Conservation (phyloP, 352 stramenopile genomes). For the Phytophthora colocasiae region DNA sequence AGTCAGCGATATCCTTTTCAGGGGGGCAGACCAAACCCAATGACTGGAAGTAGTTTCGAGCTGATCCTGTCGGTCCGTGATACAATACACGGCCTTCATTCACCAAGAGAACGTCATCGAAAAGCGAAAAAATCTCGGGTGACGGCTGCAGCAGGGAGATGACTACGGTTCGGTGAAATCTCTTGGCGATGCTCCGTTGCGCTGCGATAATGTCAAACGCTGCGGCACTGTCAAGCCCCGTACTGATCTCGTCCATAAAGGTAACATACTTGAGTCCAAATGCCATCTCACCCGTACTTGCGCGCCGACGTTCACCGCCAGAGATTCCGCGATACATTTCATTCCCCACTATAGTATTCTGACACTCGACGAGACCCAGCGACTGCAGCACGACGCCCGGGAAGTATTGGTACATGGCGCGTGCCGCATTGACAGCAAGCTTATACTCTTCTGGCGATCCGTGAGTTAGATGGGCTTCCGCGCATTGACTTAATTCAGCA, state of each 20-base stretch:
- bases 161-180: constrained; percentile 14
- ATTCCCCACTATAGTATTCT: constrained; percentile 19
- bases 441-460: constrained; percentile 56
- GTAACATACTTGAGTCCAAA: constrained; percentile 71
- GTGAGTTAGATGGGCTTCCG: constrained; percentile 40
- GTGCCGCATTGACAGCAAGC: constrained; percentile 38
- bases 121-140: constrained; percentile 60
- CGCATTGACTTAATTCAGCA: constrained; percentile 34
- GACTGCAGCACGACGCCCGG: constrained; percentile 53
- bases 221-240: constrained; percentile 21
- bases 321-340: constrained; percentile 48
- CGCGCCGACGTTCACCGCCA: constrained; percentile 85
- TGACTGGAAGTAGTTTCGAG: constrained; percentile 47
- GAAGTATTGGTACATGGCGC: constrained; percentile 52
- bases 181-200: constrained; percentile 12
- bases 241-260: constrained; percentile 27
- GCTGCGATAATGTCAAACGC: constrained; percentile 21
- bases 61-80: constrained; percentile 35
- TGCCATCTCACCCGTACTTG: constrained; percentile 85
- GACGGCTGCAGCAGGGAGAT: constrained; percentile 83
- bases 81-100: constrained; percentile 88
- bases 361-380: constrained; percentile 10
- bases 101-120: constrained; percentile 65
- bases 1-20: constrained; percentile 48
- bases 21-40: constrained; percentile 50